A percentile compares a stretch with the other conserved stretches of the same genome.
Conservation (phyloP, 2,329 filamentous ascomycete genomes). For the Escovopsis sp. region DNA sequence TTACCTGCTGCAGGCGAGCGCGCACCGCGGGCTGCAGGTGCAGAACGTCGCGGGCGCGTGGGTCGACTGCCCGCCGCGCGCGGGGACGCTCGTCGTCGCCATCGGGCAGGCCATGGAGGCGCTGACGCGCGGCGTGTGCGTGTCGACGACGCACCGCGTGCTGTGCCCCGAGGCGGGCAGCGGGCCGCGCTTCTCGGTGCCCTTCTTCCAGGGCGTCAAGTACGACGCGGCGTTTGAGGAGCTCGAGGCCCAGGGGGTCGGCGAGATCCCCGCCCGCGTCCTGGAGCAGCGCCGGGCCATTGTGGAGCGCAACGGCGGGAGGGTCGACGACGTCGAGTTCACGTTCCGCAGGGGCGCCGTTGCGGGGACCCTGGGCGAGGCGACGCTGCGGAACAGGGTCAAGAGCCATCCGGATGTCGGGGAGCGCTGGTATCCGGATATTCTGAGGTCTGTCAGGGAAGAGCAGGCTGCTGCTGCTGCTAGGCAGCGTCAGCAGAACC, state of each 20-base stretch:
- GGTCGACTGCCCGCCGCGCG: slow-evolving; percentile 68
- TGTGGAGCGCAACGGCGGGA: slow-evolving; percentile 38
- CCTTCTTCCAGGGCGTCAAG: slow-evolving; percentile 79
- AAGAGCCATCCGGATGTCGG: slow-evolving; percentile 83
- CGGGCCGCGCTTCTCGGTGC: slow-evolving; percentile 64
- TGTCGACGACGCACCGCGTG: slow-evolving; percentile 70
- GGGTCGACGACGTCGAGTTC: slow-evolving; percentile 69
- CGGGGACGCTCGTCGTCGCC: slow-evolving; percentile 69
- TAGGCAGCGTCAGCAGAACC: slow-evolving; percentile 15
- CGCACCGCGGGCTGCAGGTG: slow-evolving; percentile 66
- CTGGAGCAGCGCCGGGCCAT: slow-evolving; percentile 45
- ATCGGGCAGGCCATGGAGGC: slow-evolving; percentile 83
- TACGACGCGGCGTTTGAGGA: slow-evolving; percentile 69
- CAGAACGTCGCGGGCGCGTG: slow-evolving; percentile 66
- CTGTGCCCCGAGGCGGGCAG: slow-evolving; percentile 55
- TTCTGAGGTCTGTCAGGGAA: slow-evolving; percentile 40
- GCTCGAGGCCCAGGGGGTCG: slow-evolving; percentile 46
- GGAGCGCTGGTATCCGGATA: slow-evolving; percentile 63
- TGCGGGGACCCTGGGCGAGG: slow-evolving; percentile 60
- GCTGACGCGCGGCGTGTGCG: slow-evolving; percentile 68
- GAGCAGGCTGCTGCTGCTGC: slow-evolving; percentile 30
- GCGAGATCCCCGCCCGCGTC: slow-evolving; percentile 45
- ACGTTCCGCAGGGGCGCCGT: slow-evolving; percentile 60
- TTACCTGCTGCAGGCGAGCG: slow-evolving; percentile 66
- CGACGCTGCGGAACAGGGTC: slow-evolving; percentile 68